phyloP scores from a whole-genome alignment of 2,329 filamentous ascomycete species.

The Arthrobotrys sphaeroides region DNA sequence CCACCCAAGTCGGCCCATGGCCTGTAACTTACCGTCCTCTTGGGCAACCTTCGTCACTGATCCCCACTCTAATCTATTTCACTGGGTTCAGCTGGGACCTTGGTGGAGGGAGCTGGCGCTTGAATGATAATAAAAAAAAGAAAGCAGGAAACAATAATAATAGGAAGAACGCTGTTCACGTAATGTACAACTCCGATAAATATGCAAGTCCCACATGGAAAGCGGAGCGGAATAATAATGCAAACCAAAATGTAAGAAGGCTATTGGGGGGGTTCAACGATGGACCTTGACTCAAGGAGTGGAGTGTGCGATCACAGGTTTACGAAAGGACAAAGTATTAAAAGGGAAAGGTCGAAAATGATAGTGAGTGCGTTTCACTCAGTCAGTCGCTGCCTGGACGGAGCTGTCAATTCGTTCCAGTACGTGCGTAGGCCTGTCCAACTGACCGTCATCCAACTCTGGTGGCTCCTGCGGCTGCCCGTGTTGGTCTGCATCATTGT shows the following conservation, averaged over 20 bases:
- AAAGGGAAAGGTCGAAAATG: background rate
- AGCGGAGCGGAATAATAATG: constrained; percentile 54
- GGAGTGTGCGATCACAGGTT: background rate
- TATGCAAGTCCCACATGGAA: constrained; percentile 55
- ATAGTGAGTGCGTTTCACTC: background rate
- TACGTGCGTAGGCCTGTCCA: constrained; percentile 21
- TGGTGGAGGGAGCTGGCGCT: background rate
- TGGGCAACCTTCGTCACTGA: background rate
- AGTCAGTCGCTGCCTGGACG: constrained; percentile 31
- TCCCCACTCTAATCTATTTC: background rate
- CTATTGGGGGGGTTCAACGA: background rate
- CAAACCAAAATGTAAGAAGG: constrained; percentile 45
- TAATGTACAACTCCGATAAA: constrained; percentile 55
- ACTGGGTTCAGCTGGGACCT: background rate
- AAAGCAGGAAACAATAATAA: constrained; percentile 27
- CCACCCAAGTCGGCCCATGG: background rate
- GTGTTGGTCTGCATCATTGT: background rate
- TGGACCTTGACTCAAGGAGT: background rate
- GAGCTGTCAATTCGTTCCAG: constrained; percentile 43
- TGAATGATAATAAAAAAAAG: constrained; percentile 31
- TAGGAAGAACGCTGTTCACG: constrained; percentile 41
- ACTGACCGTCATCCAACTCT: background rate
- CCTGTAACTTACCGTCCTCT: background rate
- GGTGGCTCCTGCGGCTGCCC: constrained; percentile 1
- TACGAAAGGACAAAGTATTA: background rate